Conservation (phyloP, 78 protist species). For the Anaeramoeba flamelloides region DNA sequence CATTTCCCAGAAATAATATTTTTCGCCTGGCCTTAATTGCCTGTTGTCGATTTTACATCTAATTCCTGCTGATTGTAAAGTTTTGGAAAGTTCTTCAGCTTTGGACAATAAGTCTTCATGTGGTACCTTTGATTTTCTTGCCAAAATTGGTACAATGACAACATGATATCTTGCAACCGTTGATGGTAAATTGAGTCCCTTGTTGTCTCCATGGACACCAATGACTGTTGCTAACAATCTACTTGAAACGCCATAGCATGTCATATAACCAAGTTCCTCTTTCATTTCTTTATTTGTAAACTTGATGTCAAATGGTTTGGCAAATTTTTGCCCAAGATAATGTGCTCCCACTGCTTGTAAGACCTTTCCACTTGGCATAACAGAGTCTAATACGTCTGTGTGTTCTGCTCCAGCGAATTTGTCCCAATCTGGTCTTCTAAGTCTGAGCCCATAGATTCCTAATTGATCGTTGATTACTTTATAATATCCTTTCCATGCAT, state of each 20-base stretch:
- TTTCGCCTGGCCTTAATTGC: not conserved
- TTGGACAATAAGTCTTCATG: not conserved
- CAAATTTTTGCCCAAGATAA: constrained; percentile 38
- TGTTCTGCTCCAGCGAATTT: constrained; percentile 28
- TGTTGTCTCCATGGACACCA: constrained; percentile 27
- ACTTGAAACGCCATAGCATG: constrained; percentile 37
- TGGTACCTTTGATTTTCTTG: not conserved
- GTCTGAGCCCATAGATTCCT: constrained; percentile 14
- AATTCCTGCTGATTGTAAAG: not conserved
- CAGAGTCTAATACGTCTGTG: constrained; percentile 39
- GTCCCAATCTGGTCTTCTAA: constrained; percentile 34
- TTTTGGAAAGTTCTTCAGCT: not conserved
- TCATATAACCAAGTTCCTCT: constrained; percentile 20
- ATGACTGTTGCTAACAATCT: constrained; percentile 33
- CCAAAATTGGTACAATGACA: not conserved
- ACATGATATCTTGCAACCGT: not conserved
- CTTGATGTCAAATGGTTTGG: constrained; percentile 30
- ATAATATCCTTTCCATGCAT: constrained; percentile 19
- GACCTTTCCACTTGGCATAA: constrained; percentile 26
- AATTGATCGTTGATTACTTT: constrained; percentile 4
- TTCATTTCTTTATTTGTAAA: constrained; percentile 5
- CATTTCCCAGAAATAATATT: constrained; percentile 1
- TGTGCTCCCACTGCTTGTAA: constrained; percentile 28
- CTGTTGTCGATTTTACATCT: not conserved
- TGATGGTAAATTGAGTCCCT: constrained; percentile 1